These are phyloP conservation scores for Colletotrichum chrysophilum DNA, from an alignment of 2,329 filamentous ascomycete species.

Conservation along the genomic window DNA sequence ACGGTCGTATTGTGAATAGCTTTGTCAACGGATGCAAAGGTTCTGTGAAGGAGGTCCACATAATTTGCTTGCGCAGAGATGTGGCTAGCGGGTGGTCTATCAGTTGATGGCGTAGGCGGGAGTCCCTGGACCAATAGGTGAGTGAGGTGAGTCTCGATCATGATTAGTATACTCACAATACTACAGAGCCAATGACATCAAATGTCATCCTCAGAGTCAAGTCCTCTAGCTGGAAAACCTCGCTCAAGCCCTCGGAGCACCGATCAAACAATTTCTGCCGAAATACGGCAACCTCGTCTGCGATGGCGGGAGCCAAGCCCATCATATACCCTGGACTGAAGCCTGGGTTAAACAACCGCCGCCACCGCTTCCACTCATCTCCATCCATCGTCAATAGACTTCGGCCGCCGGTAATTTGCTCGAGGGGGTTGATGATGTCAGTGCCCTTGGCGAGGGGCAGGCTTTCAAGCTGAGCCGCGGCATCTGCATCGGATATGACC, in stretches of 20 bases:
- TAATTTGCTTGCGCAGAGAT: background rate
- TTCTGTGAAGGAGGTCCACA: background rate
- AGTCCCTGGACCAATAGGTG: conserved; percentile 30
- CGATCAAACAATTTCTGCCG: background rate
- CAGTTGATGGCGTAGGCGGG: conserved; percentile 31
- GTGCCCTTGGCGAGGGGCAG: conserved; percentile 26
- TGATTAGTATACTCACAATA: conserved; percentile 25
- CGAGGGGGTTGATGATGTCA: conserved; percentile 31
- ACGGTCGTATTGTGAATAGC: background rate
- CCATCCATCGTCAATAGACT: conserved; percentile 38
- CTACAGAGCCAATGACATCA: conserved; percentile 42
- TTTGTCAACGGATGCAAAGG: background rate
- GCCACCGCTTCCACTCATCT: conserved; percentile 32
- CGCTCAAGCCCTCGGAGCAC: background rate
- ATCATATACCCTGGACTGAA: conserved; percentile 42
- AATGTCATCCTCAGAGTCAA: conserved; percentile 42
- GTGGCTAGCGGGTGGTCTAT: background rate
- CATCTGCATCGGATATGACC: conserved; percentile 23
- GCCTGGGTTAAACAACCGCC: conserved; percentile 35
- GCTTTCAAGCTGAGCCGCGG: conserved; percentile 29
- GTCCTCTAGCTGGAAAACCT: conserved; percentile 33
- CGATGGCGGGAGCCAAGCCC: conserved; percentile 37
- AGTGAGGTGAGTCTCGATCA: background rate
- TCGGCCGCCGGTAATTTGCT: conserved; percentile 32
- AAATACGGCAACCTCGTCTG: conserved; percentile 43